Base-by-base conservation (phyloP, 345 rosid genomes). In the Psidium friedrichsthalianum region DNA sequence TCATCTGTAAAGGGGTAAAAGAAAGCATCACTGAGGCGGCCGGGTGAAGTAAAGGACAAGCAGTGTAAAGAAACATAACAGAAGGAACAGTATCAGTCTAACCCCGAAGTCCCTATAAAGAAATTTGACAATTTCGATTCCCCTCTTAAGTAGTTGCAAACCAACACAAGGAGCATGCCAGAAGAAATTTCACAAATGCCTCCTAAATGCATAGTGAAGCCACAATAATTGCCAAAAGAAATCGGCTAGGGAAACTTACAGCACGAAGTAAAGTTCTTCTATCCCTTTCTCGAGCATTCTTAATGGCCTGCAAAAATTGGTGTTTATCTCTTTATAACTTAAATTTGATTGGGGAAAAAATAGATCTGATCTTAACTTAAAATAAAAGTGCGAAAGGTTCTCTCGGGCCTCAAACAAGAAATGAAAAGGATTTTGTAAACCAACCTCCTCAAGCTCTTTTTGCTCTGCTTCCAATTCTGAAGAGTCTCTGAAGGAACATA, bases 271-370 rank as follows among this genome's bases (percentile, higher is more conserved):
- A 91, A 44, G 94, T 87, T 86, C 99, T 93, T 78, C 97, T 90
- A 83, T 95, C 99, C 83, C 99, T 95, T 89, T 97, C 99, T 78
- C 99, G 92, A 87, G 99, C 93, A 90, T 94, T 93, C 91, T 95
- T 93, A 85, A 97, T 93, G 52, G 98, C 98, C 98, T 96, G 91
- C 85, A 93, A 85, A 49, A 86, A 82, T 52, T 22, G 58, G 20
- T 0, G 52, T 86, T 14, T 57, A 83, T 1, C 52, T 80, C 44
- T 44, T 47, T 82, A 29, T 22, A 82, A 82, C 21, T 82, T 40
- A 27, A 52, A 82, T 1, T 25, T 82, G 40, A 82, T 27, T 27
- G 56, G 56, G 36, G 42, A 42, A 82, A 84, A 56, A 74, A 3
- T 16, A 86, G 12, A 16, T 40, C 8, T 78, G 14, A 56, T 44